These are phyloP conservation scores for Populus hybrid DNA, from an alignment of 441 rosid genomes.

Conservation along the genomic window DNA sequence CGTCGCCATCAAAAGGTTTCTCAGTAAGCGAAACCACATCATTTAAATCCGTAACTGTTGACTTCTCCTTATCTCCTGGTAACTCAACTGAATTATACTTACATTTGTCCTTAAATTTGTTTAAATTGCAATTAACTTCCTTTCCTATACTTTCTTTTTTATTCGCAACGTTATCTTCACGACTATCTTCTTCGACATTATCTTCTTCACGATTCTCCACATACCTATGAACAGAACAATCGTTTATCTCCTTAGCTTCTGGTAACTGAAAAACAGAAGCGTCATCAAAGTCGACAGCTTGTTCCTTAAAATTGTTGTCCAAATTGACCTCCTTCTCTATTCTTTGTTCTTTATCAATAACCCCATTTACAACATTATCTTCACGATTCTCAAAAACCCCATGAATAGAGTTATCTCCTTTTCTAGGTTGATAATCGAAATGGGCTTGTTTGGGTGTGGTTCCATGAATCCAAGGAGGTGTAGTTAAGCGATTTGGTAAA, in stretches of 20 bases:
- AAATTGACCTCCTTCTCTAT: constrained; percentile 12
- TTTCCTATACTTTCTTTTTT: not conserved
- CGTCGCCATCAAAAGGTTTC: not conserved
- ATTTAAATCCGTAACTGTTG: not conserved
- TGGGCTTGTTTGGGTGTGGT: constrained; percentile 7
- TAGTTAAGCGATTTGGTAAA: constrained; percentile 29
- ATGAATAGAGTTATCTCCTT: not conserved
- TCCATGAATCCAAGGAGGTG: constrained; percentile 70
- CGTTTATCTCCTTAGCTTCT: not conserved
- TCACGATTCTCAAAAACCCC: not conserved
- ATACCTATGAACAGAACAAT: not conserved
- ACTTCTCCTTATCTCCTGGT: constrained; percentile 11
- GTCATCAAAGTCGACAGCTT: constrained; percentile 15
- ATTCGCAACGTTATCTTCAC: not conserved
- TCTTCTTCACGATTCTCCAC: not conserved
- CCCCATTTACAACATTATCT: constrained; percentile 1
- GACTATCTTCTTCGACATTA: not conserved
- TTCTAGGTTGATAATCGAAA: not conserved
- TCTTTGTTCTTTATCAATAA: constrained; percentile 8
- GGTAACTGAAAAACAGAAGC: not conserved
- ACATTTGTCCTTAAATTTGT: not conserved
- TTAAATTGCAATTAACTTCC: not conserved
- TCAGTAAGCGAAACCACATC: not conserved
- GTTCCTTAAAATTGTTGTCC: constrained; percentile 7
- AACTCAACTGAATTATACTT: not conserved